Evolutionary conservation across 2,329 filamentous ascomycete genomes (phyloP).

Genomic region (Macroventuria anomochaeta): DNA sequence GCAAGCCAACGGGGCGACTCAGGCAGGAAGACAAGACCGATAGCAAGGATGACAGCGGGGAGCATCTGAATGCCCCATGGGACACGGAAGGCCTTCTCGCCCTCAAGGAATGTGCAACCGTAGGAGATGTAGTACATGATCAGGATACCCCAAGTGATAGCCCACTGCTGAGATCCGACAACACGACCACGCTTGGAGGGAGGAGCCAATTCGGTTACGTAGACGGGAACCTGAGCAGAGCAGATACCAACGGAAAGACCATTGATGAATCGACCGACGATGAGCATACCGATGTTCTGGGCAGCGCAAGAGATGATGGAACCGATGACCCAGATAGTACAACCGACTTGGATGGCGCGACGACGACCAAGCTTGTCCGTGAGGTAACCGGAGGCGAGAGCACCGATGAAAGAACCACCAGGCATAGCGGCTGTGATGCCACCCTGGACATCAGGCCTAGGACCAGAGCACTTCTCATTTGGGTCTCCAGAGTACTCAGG

Average conservation of each 20-base stretch:
- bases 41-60: slow-evolving; percentile 45
- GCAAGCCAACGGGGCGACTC: slow-evolving; percentile 57
- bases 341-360: slow-evolving; percentile 60
- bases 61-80: slow-evolving; percentile 50
- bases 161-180: slow-evolving; percentile 75
- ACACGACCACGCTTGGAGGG: slow-evolving; percentile 66
- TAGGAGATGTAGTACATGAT: slow-evolving; percentile 49
- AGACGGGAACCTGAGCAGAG: slow-evolving; percentile 72
- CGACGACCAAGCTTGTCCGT: slow-evolving; percentile 65
- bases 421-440: slow-evolving; percentile 75
- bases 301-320: slow-evolving; percentile 68
- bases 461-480: slow-evolving; percentile 58
- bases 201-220: slow-evolving; percentile 70
- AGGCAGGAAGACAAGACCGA: slow-evolving; percentile 60
- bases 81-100: slow-evolving; percentile 44
- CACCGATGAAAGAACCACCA: slow-evolving; percentile 71
- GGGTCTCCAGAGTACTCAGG: slow-evolving; percentile 46
- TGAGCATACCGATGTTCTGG: slow-evolving; percentile 73
- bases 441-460: slow-evolving; percentile 63
- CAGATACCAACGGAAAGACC: slow-evolving; percentile 77
- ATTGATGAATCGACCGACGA: slow-evolving; percentile 73
- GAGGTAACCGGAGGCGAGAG: slow-evolving; percentile 64
- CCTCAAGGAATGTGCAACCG: slow-evolving; percentile 45
- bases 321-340: slow-evolving; percentile 63
- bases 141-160: slow-evolving; percentile 69